Percentiles rank a stretch among this genome's conserved stretches.
These are phyloP conservation scores for Ganoderma leucocontextum DNA, from an alignment of 1,284 basidiomycete species.

Conservation along the genomic window DNA sequence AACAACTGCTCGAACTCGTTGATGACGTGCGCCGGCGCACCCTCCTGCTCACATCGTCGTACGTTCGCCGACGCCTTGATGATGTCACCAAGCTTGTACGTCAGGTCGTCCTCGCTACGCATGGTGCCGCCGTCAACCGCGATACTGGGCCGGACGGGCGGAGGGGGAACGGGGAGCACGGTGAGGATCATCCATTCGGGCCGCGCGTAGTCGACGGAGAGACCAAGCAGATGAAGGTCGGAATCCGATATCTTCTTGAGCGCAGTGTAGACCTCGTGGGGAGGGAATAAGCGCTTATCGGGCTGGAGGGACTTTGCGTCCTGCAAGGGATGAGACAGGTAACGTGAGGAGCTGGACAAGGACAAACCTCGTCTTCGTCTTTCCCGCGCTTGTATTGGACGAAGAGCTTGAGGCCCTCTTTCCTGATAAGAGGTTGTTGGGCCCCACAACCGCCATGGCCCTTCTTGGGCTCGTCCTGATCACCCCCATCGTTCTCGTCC, in stretches of 20 bases:
- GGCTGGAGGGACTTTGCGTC: constrained; percentile 88
- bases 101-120: constrained; percentile 98
- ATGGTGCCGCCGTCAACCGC: constrained; percentile 96
- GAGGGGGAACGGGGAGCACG: constrained; percentile 96
- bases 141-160: constrained; percentile 97
- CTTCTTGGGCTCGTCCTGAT: constrained; percentile 78
- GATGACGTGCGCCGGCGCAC: constrained; percentile 95
- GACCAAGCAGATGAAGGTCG: constrained; percentile 92
- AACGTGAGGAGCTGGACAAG: constrained; percentile 7
- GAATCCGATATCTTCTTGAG: constrained; percentile 93
- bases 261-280: constrained; percentile 90
- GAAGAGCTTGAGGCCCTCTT: constrained; percentile 96
- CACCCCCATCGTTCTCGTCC: constrained; percentile 83
- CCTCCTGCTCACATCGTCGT: constrained; percentile 94
- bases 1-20: constrained; percentile 97
- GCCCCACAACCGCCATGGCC: constrained; percentile 98
- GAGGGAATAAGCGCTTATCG: constrained; percentile 89
- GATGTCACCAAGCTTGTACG: constrained; percentile 97
- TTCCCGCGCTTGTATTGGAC: constrained; percentile 95
- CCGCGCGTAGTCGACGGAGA: constrained; percentile 95
- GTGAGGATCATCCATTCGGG: constrained; percentile 99
- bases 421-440: constrained; percentile 89
- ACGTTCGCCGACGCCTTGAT: constrained; percentile 96
- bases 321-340: constrained; percentile 49
- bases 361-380: constrained; percentile 90